phyloP scores from a whole-genome alignment of 805 yeast species.

The Yamadazyma takamatsuzukensis region DNA sequence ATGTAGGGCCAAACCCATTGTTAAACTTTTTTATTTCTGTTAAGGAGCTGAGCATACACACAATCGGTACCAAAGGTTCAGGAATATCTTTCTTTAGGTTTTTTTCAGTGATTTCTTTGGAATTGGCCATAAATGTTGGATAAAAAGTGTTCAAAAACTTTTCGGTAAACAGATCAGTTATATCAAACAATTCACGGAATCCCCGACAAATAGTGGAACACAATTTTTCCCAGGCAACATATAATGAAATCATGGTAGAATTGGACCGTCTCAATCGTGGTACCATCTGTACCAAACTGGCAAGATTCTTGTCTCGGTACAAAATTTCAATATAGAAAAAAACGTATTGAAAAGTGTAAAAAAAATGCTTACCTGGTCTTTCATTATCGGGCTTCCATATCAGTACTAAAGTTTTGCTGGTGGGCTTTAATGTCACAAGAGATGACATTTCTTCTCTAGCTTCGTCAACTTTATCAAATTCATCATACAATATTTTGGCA shows the following conservation, averaged over 20 bases:
- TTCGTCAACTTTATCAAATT: conserved; percentile 44
- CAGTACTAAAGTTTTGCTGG: conserved; percentile 67
- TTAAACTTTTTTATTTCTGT: conserved; percentile 67
- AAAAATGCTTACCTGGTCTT: conserved; percentile 89
- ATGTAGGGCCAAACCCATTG: conserved; percentile 78
- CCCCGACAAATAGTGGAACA: conserved; percentile 52
- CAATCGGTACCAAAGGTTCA: conserved; percentile 30
- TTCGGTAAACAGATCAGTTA: conserved; percentile 51
- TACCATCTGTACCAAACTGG: conserved; percentile 54
- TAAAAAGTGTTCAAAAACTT: conserved; percentile 43
- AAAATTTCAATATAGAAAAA: conserved; percentile 58
- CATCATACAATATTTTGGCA: conserved; percentile 58
- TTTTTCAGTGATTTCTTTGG: conserved; percentile 27
- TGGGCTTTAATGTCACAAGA: conserved; percentile 62
- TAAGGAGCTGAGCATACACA: conserved; percentile 45
- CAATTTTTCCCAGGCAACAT: conserved; percentile 63
- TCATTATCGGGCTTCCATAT: conserved; percentile 95
- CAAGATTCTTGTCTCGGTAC: conserved; percentile 50
- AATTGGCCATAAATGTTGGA: conserved; percentile 38
- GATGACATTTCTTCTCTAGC: conserved; percentile 65
- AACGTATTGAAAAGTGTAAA: conserved; percentile 68
- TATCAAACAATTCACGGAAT: conserved; percentile 40
- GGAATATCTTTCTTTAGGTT: conserved; percentile 31
- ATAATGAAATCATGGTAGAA: conserved; percentile 67
- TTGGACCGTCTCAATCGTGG: conserved; percentile 77